These are phyloP conservation scores for Xylaria sp. DNA, from an alignment of 2,329 filamentous ascomycete genomes.

Conservation along the genomic window DNA sequence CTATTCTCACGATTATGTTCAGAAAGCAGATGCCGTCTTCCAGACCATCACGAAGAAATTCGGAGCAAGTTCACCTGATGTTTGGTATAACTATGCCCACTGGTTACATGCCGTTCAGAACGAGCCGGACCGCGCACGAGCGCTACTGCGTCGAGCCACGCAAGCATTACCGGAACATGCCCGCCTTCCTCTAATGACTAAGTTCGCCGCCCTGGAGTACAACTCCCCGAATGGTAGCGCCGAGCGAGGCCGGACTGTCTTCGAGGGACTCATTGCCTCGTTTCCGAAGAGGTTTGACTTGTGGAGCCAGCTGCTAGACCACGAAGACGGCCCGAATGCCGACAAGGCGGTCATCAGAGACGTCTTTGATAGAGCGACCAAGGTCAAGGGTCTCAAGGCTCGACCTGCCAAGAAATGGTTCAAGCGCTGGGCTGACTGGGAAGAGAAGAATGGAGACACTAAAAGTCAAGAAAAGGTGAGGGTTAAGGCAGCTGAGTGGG, in stretches of 20 bases:
- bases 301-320: conserved; percentile 89
- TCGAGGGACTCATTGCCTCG: conserved; percentile 82
- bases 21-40: conserved; percentile 91
- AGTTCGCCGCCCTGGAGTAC: conserved; percentile 93
- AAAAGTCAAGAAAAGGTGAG: conserved; percentile 75
- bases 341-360: conserved; percentile 66
- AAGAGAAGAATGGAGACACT: conserved; percentile 73
- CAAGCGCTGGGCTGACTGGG: conserved; percentile 89
- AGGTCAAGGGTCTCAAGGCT: conserved; percentile 74
- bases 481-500: conserved; percentile 73
- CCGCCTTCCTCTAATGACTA: conserved; percentile 76
- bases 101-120: conserved; percentile 81
- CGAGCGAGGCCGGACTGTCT: conserved; percentile 92
- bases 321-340: conserved; percentile 69
- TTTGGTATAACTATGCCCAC: conserved; percentile 94
- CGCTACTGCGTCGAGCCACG: conserved; percentile 79
- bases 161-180: conserved; percentile 76
- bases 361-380: conserved; percentile 81
- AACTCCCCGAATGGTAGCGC: conserved; percentile 79
- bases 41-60: conserved; percentile 87
- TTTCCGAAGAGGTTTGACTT: conserved; percentile 91
- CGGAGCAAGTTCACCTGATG: conserved; percentile 75
- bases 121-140: conserved; percentile 75
- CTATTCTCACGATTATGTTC: conserved; percentile 42
- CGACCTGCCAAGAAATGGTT: conserved; percentile 88